Evolutionary conservation across 768 basidiomycete genomes (phyloP).

Genomic region (Trametes cinnabarina): DNA sequence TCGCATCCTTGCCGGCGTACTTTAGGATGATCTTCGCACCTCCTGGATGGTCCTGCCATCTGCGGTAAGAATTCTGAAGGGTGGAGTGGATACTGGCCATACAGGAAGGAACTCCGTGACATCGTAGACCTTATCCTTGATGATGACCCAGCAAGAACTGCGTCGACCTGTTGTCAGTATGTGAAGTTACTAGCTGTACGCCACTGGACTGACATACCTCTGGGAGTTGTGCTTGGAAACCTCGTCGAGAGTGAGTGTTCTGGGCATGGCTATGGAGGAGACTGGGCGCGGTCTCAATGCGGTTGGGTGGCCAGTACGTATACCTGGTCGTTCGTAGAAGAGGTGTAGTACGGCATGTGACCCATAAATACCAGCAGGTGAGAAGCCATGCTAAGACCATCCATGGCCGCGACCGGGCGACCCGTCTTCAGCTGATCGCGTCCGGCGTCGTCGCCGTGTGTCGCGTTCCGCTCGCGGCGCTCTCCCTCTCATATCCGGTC

Average conservation of each 20-base stretch:
- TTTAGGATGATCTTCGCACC: constrained; percentile 79
- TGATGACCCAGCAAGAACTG: constrained; percentile 85
- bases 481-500: neutral
- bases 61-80: neutral
- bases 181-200: neutral
- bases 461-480: constrained; percentile 1
- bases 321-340: neutral
- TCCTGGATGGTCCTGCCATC: constrained; percentile 72
- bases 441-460: neutral
- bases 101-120: constrained; percentile 77
- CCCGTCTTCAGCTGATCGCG: constrained; percentile 9
- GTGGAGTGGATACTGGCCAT: constrained; percentile 15
- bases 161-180: neutral
- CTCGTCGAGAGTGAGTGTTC: constrained; percentile 51
- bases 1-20: constrained; percentile 87
- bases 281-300: neutral
- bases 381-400: neutral
- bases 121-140: constrained; percentile 79
- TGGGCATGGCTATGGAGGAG: constrained; percentile 21
- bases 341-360: neutral
- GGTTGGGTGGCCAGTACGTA: neutral
- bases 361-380: constrained; percentile 11
- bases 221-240: constrained; percentile 58
- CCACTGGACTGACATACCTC: constrained; percentile 37
- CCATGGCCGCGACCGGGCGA: neutral